Percentiles rank a stretch among this genome's conserved stretches.
Conservation (phyloP, 192 early-diverging fungal species). For the Coemansia sp. region DNA sequence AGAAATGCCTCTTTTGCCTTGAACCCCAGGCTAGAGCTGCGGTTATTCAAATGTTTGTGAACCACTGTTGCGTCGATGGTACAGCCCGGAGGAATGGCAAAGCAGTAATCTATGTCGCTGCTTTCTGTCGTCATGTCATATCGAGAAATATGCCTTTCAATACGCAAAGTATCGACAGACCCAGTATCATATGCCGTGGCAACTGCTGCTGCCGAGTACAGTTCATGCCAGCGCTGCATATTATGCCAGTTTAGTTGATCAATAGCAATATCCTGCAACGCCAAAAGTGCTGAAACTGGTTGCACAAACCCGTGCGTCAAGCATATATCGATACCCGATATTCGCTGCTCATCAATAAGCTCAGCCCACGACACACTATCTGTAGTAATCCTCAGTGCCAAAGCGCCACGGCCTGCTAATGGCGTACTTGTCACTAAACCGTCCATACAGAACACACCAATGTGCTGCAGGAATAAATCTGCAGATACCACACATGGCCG, state of each 20-base stretch:
- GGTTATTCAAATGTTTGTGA: neutral
- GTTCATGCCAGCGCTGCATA: neutral
- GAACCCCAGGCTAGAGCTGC: neutral
- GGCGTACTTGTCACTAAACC: neutral
- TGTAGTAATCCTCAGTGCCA: neutral
- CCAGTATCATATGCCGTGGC: neutral
- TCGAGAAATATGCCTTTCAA: neutral
- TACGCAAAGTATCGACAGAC: neutral
- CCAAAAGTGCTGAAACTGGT: neutral
- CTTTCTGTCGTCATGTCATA: neutral
- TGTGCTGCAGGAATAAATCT: neutral
- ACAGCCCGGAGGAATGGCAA: neutral
- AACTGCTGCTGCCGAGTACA: neutral
- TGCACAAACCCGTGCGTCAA: conserved; percentile 2
- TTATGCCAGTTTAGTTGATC: neutral
- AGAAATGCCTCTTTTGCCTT: conserved; percentile 39
- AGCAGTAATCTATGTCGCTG: neutral
- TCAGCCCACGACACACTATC: conserved; percentile 1
- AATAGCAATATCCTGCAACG: conserved; percentile 1
- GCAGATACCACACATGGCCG: neutral
- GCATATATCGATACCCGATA: neutral
- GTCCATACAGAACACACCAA: neutral
- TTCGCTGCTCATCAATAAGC: neutral
- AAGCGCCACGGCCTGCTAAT: neutral
- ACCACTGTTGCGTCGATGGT: neutral